Evolutionary conservation across 768 basidiomycete species (phyloP).

Genomic region (Rhodotorula diobovata): DNA sequence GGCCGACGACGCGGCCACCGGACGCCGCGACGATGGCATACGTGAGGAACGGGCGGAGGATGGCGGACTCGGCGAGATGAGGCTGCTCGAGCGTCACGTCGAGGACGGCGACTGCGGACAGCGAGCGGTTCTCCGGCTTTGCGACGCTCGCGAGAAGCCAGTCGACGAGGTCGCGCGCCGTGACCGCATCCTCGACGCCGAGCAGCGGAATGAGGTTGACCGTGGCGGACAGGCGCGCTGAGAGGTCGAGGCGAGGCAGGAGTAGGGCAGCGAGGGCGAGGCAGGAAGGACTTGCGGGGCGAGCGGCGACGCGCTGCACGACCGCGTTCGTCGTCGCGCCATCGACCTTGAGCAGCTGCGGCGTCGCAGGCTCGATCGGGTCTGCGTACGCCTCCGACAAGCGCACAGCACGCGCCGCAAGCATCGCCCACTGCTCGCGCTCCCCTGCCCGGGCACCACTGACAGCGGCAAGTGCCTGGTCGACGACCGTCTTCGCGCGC

Average conservation of each 20-base stretch:
- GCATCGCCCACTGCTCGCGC: slow-evolving; percentile 11
- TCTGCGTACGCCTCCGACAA: slow-evolving; percentile 27
- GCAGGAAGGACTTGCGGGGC: fast-evolving
- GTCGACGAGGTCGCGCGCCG: slow-evolving; percentile 50
- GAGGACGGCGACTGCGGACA: neutral
- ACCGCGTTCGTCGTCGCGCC: neutral
- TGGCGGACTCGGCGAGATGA: neutral
- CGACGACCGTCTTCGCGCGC: neutral
- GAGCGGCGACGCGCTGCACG: neutral
- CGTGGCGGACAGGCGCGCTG: neutral
- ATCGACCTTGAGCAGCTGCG: slow-evolving; percentile 15
- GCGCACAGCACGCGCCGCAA: slow-evolving; percentile 13
- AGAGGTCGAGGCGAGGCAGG: neutral
- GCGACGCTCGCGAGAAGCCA: slow-evolving; percentile 1
- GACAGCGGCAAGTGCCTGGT: neutral
- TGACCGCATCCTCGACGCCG: slow-evolving; percentile 51
- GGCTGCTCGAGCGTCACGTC: slow-evolving; percentile 11
- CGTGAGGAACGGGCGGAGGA: slow-evolving; percentile 25
- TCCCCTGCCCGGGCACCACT: neutral
- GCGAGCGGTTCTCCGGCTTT: no score
- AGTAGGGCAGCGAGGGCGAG: slow-evolving; percentile 2
- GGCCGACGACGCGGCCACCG: slow-evolving; percentile 23
- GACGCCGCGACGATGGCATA: slow-evolving; percentile 24
- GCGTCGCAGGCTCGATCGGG: slow-evolving; percentile 7
- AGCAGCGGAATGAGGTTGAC: slow-evolving; percentile 15